Evolutionary conservation across 352 stramenopile species (phyloP), one percentile per base, ranked within the genome.

Genomic region (Elongisporangium anandrum): DNA sequence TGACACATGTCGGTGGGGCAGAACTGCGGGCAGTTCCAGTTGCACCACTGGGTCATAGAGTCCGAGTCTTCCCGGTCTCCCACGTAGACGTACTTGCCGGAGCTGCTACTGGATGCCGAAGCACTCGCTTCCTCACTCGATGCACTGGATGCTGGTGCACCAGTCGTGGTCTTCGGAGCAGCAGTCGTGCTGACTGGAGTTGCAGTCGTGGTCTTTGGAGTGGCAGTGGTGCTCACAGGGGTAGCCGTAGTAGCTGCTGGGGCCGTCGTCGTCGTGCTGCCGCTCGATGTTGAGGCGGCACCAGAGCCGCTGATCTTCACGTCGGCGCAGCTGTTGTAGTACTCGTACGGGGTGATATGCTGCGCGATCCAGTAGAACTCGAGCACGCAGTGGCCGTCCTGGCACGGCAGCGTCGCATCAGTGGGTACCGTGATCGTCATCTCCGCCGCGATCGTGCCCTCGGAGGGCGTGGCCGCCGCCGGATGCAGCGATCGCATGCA

Each of bases 261-360:
- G 10, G 63, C 56, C 13, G 38, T 22, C 15, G 57, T 50, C 4
- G 50, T n/a, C n/a, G n/a, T 17, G 22, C 21, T 61, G 20, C 12
- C n/a, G 15, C 47, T 54, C 12, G 48, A 52, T 26, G 48, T 9
- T 4, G 67, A 60, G 23, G 12, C 52, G 23, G 13, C 16, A 39
- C 45, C 13, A 24, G 13, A 24, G 0, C 65, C 65, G 16, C 16
- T 23, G 21, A 77, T 47, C 24, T 29, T 70, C n/a, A 78, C 65
- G 50, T 78, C 70, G 16, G 66, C 70, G 38, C 70, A 78, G 53
- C 75, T 74, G 66, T 78, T 74, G 54, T 72, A 78, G 53, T 68
- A 34, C 59, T 75, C 70, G 19, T 69, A 65, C 16, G 65, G 60
- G n/a, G 64, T 57, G 16, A 70, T 38, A 52, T 76, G 65, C 4